A percentile compares a stretch with the other conserved stretches of the same genome.
These are phyloP conservation scores for Mycena capillaripes DNA, from an alignment of 768 basidiomycete species.

Conservation along the genomic window DNA sequence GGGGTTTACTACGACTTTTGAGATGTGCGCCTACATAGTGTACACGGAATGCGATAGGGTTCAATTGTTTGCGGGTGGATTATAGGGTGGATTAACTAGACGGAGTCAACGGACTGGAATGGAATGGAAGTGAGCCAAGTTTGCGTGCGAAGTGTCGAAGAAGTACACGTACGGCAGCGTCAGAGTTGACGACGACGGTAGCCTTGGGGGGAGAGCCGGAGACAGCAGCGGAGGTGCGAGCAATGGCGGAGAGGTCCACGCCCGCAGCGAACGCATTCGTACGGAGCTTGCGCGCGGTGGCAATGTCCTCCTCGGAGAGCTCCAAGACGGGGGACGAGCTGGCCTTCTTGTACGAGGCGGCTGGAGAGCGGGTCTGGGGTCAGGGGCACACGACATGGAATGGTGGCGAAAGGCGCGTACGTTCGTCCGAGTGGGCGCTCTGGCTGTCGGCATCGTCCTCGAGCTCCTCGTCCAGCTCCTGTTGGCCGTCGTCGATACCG, in stretches of 20 bases:
- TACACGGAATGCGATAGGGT: slow-evolving; percentile 4
- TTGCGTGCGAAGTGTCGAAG: not conserved
- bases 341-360: slow-evolving; percentile 20
- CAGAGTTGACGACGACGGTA: slow-evolving; percentile 9
- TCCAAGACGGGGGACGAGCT: slow-evolving; percentile 38
- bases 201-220: slow-evolving; percentile 63
- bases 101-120: slow-evolving; percentile 14
- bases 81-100: slow-evolving; percentile 28
- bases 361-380: not conserved
- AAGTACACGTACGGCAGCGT: not conserved
- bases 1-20: slow-evolving; percentile 17
- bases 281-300: slow-evolving; percentile 68
- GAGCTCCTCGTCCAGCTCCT: slow-evolving; percentile 71
- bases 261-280: slow-evolving; percentile 70
- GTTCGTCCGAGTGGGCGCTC: slow-evolving; percentile 30
- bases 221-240: slow-evolving; percentile 84
- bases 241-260: slow-evolving; percentile 82
- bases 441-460: slow-evolving; percentile 49
- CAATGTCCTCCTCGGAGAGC: slow-evolving; percentile 59
- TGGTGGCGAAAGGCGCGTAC: not conserved
- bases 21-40: not conserved
- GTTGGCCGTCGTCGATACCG: slow-evolving; percentile 70
- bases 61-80: not conserved
- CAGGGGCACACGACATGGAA: not conserved
- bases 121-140: not conserved